Evolutionary conservation across 2,329 filamentous ascomycete genomes (phyloP).

Genomic region (Furcasterigmium furcatum): DNA sequence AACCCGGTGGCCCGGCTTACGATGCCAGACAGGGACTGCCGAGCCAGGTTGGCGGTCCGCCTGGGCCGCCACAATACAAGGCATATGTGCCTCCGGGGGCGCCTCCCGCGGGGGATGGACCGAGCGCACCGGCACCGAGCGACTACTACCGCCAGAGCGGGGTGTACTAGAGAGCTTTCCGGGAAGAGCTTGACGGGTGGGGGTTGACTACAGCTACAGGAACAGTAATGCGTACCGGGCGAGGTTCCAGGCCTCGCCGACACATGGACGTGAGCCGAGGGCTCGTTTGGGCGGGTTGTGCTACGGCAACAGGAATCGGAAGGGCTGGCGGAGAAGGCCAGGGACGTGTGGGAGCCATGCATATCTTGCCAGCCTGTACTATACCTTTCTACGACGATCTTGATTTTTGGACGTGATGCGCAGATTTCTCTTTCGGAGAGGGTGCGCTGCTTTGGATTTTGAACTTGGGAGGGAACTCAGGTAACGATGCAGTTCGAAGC

Average conservation of each 20-base stretch:
- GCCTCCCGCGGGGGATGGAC: conserved; percentile 24
- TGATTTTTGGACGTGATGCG: neutral
- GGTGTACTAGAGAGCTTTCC: conserved; percentile 24
- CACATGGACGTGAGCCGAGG: no score
- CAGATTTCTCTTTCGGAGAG: neutral
- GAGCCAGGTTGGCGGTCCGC: conserved; percentile 31
- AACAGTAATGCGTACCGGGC: no score
- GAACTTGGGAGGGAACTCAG: no score
- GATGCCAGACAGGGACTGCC: conserved; percentile 49
- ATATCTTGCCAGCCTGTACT: neutral
- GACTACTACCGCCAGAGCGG: conserved; percentile 53
- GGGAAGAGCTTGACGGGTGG: no score
- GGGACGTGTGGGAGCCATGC: neutral
- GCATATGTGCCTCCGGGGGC: conserved; percentile 51
- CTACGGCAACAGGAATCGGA: neutral
- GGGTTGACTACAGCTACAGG: no score
- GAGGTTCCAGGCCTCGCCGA: no score
- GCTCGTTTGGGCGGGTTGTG: no score
- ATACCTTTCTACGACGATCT: neutral
- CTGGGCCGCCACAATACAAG: conserved; percentile 50
- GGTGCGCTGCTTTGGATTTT: no score
- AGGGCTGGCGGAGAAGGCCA: neutral
- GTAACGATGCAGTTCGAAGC: no score
- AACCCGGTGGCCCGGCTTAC: conserved; percentile 40
- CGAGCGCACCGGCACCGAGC: conserved; percentile 47